A percentile compares a stretch with the other conserved stretches of the same genome.
Conservation (phyloP, 2,329 filamentous ascomycete genomes). For the Fusarium abutilonis region DNA sequence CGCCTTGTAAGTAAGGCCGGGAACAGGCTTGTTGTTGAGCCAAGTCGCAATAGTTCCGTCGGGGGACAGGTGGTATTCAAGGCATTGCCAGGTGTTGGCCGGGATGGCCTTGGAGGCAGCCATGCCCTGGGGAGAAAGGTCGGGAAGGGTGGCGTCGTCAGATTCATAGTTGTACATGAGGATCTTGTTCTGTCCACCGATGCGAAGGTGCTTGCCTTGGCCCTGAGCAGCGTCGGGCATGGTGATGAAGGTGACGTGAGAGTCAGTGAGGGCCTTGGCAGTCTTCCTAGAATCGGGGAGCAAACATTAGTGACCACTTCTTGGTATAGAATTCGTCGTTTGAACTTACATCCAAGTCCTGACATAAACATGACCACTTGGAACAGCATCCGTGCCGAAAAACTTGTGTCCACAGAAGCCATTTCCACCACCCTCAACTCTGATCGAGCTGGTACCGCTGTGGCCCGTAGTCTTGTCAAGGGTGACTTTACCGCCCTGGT, state of each 20-base stretch:
- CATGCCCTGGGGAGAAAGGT: conserved; percentile 68
- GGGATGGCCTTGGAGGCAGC: conserved; percentile 63
- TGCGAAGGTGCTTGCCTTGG: conserved; percentile 67
- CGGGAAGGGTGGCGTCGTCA: conserved; percentile 69
- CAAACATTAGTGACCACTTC: background rate
- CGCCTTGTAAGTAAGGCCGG: conserved; percentile 57
- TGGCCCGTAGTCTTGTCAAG: conserved; percentile 67
- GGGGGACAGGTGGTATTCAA: conserved; percentile 68
- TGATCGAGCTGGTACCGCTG: conserved; percentile 64
- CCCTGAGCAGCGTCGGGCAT: conserved; percentile 68
- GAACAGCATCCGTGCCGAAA: conserved; percentile 66
- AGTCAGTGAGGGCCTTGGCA: conserved; percentile 64
- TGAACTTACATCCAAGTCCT: conserved; percentile 63
- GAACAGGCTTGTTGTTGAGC: conserved; percentile 63
- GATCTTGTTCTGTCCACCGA: conserved; percentile 68
- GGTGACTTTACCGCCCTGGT: conserved; percentile 65
- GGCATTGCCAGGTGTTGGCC: conserved; percentile 64
- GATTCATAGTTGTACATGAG: conserved; percentile 72
- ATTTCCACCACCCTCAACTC: conserved; percentile 59
- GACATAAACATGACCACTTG: conserved; percentile 67
- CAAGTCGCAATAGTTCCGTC: conserved; percentile 70
- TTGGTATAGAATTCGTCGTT: background rate
- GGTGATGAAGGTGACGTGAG: conserved; percentile 71
- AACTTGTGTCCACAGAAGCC: conserved; percentile 69
- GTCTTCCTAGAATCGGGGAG: conserved; percentile 58